Conservation (phyloP, 1,139 yeast species). For the Kodamaea fungicola region DNA sequence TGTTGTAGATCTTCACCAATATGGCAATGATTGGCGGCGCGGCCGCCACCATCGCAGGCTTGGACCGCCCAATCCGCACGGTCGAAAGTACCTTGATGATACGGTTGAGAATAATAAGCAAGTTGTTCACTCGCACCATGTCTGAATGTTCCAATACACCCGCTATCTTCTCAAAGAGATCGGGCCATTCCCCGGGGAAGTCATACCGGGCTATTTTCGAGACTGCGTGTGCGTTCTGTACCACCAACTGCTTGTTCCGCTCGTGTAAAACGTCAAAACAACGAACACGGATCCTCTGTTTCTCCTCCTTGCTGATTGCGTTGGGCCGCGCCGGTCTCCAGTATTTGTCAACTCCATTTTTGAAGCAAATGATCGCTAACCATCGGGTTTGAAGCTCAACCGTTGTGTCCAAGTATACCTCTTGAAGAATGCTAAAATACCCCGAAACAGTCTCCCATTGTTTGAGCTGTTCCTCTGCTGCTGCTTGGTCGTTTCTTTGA, state of each 20-base stretch:
- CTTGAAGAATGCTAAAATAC: slow-evolving; percentile 55
- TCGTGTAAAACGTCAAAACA: slow-evolving; percentile 63
- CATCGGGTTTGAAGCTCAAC: slow-evolving; percentile 68
- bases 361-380: slow-evolving; percentile 83
- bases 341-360: slow-evolving; percentile 78
- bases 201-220: slow-evolving; percentile 79
- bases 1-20: slow-evolving; percentile 55
- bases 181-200: slow-evolving; percentile 86
- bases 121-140: slow-evolving; percentile 53
- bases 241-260: slow-evolving; percentile 65
- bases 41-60: slow-evolving; percentile 73
- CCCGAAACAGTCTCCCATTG: slow-evolving; percentile 66
- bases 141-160: slow-evolving; percentile 39
- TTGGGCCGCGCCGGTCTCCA: slow-evolving; percentile 70
- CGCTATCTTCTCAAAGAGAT: slow-evolving; percentile 60
- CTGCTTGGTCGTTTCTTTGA: slow-evolving; percentile 47
- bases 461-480: slow-evolving; percentile 68
- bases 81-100: slow-evolving; percentile 68
- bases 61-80: slow-evolving; percentile 79
- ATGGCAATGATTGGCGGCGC: slow-evolving; percentile 60
- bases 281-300: slow-evolving; percentile 53
- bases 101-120: slow-evolving; percentile 68
- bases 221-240: slow-evolving; percentile 82
- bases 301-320: slow-evolving; percentile 68
- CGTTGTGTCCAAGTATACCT: slow-evolving; percentile 57